These are phyloP conservation scores for Aspergillus phoenicis DNA, from an alignment of 2,329 filamentous ascomycete species.

Conservation along the genomic window DNA sequence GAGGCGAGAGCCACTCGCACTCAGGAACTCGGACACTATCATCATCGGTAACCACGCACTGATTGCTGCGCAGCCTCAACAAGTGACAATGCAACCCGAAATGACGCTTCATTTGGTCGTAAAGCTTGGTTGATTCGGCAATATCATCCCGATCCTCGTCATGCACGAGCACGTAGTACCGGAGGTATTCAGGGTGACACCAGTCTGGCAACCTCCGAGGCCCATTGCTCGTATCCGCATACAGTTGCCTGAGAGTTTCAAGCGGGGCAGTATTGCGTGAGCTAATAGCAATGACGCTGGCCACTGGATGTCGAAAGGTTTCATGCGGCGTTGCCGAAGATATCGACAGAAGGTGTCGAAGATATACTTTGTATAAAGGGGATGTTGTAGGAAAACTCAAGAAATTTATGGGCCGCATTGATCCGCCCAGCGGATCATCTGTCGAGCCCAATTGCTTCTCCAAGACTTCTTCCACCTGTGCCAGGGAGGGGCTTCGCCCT, in stretches of 20 bases:
- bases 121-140: conserved; percentile 80
- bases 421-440: conserved; percentile 55
- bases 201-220: conserved; percentile 74
- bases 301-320: conserved; percentile 91
- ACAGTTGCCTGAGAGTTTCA: conserved; percentile 81
- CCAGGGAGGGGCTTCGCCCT: conserved; percentile 40
- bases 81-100: conserved; percentile 95
- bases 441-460: conserved; percentile 76
- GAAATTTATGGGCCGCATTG: conserved; percentile 34
- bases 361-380: conserved; percentile 81
- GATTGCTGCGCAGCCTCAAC: conserved; percentile 78
- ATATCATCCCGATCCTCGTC: conserved; percentile 97
- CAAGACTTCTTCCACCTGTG: conserved; percentile 77
- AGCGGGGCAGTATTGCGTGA: conserved; percentile 82
- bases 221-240: conserved; percentile 79
- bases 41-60: conserved; percentile 86
- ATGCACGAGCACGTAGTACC: conserved; percentile 95
- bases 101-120: conserved; percentile 99
- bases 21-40: conserved; percentile 80
- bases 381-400: conserved; percentile 55
- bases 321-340: conserved; percentile 80
- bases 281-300: conserved; percentile 92
- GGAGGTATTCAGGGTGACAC: conserved; percentile 87
- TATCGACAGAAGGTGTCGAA: conserved; percentile 79
- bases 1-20: conserved; percentile 85